Evolutionary conservation across 2,329 filamentous ascomycete genomes (phyloP), one percentile per base, ranked within the genome.

Genomic region (Beauveria varroae): DNA sequence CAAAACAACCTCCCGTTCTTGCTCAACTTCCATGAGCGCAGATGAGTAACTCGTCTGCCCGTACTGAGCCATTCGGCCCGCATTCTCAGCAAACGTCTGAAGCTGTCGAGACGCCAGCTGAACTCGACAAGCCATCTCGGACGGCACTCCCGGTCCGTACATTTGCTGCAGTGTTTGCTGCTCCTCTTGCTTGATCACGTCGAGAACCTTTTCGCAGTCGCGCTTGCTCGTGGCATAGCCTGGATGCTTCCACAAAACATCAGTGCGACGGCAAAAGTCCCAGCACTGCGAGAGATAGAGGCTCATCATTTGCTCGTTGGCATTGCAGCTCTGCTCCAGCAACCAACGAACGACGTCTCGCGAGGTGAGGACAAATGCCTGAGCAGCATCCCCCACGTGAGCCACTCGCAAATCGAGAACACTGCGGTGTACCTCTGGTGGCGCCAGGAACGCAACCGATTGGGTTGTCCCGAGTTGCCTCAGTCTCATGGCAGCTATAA

Each of bases 401-500:
- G 57, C 47, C 12, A 5, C 2, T 14, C 60, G 68, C 0, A 79
- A 57, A 60, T 86, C 81, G 0, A 81, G 65, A 37, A 89, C 86
- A 63, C 80, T 86, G 30, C 84, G 81, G 40, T 87, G 77, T 0
- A 88, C 85, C 66, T 88, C 85, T 0, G 80, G 81, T 0, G 85
- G 83, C 0, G 81, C 78, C 22, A 85, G 78, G 54, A 87, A 82
- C 8, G 72, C 71, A 0, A 88, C 68, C 0, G 80, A 81, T 61
- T 89, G 85, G 0, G 81, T 81, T 0, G 77, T 74, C 0, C 72
- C 73, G 0, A 90, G 73, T 51, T 87, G 81, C 1, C 87, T 77
- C 0, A 89, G 70, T 62, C 86, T 74, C 86, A 89, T 89, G 0
- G 86, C 85, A 58, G 86, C 86, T 83, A 63, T 26, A 1, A 5